These are phyloP conservation scores for Hibiscus trionum DNA, from an alignment of 345 rosid species.

Conservation along the genomic window DNA sequence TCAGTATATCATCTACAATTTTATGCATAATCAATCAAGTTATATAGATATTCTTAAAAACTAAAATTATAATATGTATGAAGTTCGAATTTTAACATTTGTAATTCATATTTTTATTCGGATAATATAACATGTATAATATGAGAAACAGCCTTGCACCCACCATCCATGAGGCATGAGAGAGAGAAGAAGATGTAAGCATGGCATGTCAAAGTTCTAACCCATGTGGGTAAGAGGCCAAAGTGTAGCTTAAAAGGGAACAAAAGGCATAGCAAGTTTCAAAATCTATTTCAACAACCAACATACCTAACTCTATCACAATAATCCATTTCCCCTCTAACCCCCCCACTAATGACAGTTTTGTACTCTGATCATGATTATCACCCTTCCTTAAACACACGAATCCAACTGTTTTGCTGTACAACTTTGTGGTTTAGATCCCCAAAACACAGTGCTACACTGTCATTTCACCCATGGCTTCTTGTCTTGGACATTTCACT, in stretches of 20 bases:
- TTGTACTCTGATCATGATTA: neutral
- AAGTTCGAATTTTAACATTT: too few relatives aligned
- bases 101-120: too few relatives aligned
- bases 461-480: too few relatives aligned
- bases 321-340: neutral
- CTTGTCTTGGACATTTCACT: neutral
- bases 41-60: too few relatives aligned
- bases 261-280: conserved; percentile 14
- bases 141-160: neutral
- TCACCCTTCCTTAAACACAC: neutral
- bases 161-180: neutral
- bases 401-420: too few relatives aligned
- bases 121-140: too few relatives aligned
- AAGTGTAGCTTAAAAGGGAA: conserved; percentile 32
- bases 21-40: too few relatives aligned
- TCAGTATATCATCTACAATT: too few relatives aligned
- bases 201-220: neutral
- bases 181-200: neutral
- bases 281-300: conserved; percentile 21
- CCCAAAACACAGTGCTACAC: too few relatives aligned
- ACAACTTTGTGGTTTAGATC: too few relatives aligned
- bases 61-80: too few relatives aligned
- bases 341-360: neutral
- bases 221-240: conserved; percentile 27
- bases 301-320: conserved; percentile 28